Conservation (phyloP, 441 rosid genomes). For the Populus tomentosa region DNA sequence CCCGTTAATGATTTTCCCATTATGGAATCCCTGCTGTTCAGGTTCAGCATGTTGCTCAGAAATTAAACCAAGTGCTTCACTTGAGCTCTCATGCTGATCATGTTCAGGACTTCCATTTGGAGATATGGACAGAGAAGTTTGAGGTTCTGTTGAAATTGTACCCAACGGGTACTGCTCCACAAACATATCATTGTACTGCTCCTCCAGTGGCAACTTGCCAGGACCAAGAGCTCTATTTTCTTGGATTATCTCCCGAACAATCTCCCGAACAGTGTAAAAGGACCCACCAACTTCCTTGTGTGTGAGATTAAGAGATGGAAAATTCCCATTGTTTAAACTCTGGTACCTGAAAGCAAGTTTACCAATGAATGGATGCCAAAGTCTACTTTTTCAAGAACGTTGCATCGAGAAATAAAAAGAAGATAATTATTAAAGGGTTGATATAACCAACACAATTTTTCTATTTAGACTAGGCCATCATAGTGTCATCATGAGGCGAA, state of each 20-base stretch:
- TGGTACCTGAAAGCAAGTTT: constrained; percentile 60
- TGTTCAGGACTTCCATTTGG: constrained; percentile 37
- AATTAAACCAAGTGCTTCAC: constrained; percentile 20
- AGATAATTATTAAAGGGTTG: not conserved
- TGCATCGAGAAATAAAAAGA: not conserved
- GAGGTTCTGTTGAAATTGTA: constrained; percentile 51
- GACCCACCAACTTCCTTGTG: constrained; percentile 98
- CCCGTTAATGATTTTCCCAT: constrained; percentile 15
- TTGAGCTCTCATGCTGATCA: constrained; percentile 24
- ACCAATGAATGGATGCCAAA: constrained; percentile 4
- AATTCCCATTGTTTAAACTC: constrained; percentile 60
- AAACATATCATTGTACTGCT: constrained; percentile 32
- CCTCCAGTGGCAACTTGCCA: constrained; percentile 43
- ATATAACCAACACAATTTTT: not conserved
- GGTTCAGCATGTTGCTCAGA: constrained; percentile 22
- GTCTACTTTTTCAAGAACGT: not conserved
- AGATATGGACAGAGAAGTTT: constrained; percentile 25
- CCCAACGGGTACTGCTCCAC: constrained; percentile 48
- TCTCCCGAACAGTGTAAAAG: constrained; percentile 87
- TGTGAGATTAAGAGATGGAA: constrained; percentile 85
- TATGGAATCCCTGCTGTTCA: constrained; percentile 23
- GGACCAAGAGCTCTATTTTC: constrained; percentile 93
- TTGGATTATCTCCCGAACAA: constrained; percentile 91
- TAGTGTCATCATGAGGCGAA: not conserved
- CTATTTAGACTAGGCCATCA: not conserved